phyloP scores from a whole-genome alignment of 345 rosid species.

The Eucalyptus curtisii region DNA sequence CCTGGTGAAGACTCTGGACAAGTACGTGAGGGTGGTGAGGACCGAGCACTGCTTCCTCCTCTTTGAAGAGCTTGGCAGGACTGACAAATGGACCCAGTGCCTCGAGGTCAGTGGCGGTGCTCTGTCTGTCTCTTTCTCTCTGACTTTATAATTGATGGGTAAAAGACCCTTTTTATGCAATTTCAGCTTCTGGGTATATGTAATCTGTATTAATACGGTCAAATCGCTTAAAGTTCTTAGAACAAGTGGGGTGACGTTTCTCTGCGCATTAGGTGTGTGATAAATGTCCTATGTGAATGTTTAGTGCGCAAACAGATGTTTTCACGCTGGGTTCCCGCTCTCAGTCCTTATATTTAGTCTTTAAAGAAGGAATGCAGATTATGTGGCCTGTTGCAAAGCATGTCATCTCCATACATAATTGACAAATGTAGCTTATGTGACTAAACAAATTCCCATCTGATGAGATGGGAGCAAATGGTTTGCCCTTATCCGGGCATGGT shows the following conservation, averaged over 20 bases:
- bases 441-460: neutral
- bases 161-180: neutral
- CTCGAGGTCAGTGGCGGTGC: constrained; percentile 43
- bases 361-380: neutral
- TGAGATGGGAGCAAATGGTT: neutral
- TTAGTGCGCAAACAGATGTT: neutral
- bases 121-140: neutral
- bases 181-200: neutral
- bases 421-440: neutral
- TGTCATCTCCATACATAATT: neutral
- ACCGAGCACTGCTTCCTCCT: constrained; percentile 76
- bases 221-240: neutral
- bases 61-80: constrained; percentile 87
- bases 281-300: neutral
- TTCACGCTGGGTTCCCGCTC: neutral
- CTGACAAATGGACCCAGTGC: constrained; percentile 81
- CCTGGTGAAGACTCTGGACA: constrained; percentile 52
- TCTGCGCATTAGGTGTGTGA: neutral
- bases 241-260: neutral
- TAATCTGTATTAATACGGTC: neutral
- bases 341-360: neutral
- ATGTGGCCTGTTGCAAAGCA: neutral
- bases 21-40: constrained; percentile 55
- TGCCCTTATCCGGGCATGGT: neutral
- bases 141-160: neutral